Evolutionary conservation across 768 basidiomycete genomes (phyloP).

Genomic region (Boletus coccyginus): DNA sequence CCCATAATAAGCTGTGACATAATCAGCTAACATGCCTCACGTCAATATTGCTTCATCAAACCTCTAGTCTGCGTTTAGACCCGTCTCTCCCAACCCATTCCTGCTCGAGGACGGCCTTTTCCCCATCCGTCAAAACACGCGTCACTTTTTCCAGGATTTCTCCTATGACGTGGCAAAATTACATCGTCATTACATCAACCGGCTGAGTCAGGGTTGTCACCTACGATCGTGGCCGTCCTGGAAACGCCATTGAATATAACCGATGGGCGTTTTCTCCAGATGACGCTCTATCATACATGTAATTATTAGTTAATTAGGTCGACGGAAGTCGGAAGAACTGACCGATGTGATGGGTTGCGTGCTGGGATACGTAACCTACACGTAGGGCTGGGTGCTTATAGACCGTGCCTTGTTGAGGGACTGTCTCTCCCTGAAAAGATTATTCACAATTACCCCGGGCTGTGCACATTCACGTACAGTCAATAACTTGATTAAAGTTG

Average conservation of each 20-base stretch:
- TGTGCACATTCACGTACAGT: slow-evolving; percentile 50
- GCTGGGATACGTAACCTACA: slow-evolving; percentile 96
- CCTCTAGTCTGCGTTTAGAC: slow-evolving; percentile 88
- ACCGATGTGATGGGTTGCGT: slow-evolving; percentile 96
- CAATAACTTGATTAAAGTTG: slow-evolving; percentile 90
- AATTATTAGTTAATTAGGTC: slow-evolving; percentile 20
- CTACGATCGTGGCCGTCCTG: slow-evolving; percentile 96
- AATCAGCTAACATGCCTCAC: slow-evolving; percentile 17
- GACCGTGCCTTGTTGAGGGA: slow-evolving; percentile 86
- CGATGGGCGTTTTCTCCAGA: slow-evolving; percentile 93
- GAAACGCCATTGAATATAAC: slow-evolving; percentile 99
- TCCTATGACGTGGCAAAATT: slow-evolving; percentile 41
- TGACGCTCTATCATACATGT: slow-evolving; percentile 63
- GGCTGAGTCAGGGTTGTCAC: slow-evolving; percentile 29
- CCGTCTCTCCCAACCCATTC: slow-evolving; percentile 93
- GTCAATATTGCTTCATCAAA: slow-evolving; percentile 31
- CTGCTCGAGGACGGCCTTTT: slow-evolving; percentile 70
- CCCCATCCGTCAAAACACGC: slow-evolving; percentile 86
- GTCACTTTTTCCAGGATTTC: slow-evolving; percentile 91
- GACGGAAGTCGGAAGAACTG: slow-evolving; percentile 19
- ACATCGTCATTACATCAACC: slow-evolving; percentile 5
- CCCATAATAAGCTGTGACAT: slow-evolving; percentile 73
- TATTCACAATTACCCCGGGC: slow-evolving; percentile 5
- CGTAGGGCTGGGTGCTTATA: slow-evolving; percentile 94
- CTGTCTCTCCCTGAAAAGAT: slow-evolving; percentile 72